phyloP scores from a whole-genome alignment of 192 early-diverging fungal genomes.

The Umbelopsis ramanniana region DNA sequence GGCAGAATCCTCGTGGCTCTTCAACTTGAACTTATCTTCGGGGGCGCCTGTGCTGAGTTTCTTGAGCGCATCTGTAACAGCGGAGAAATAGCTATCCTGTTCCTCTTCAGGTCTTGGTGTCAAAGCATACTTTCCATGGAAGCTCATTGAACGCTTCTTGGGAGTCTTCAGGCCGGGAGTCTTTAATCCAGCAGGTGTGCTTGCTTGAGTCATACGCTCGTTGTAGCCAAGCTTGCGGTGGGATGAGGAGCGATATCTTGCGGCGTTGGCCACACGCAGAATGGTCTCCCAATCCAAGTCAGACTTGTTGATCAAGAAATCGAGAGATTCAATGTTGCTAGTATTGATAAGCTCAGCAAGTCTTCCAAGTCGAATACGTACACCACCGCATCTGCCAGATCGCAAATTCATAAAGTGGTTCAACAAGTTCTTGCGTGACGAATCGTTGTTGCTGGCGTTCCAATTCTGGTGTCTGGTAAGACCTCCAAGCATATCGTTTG shows the following conservation, averaged over 20 bases:
- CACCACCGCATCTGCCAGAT: conserved; percentile 64
- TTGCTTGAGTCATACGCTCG: conserved; percentile 49
- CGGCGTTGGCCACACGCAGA: conserved; percentile 45
- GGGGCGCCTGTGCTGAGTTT: conserved; percentile 23
- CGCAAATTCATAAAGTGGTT: conserved; percentile 87
- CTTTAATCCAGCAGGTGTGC: conserved; percentile 50
- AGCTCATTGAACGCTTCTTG: conserved; percentile 31
- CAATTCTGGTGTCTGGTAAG: conserved; percentile 32
- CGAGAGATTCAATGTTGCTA: conserved; percentile 76
- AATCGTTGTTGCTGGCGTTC: conserved; percentile 36
- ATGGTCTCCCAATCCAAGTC: conserved; percentile 58
- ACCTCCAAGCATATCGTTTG: conserved; percentile 78
- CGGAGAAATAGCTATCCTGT: conserved; percentile 43
- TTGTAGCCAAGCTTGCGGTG: conserved; percentile 51
- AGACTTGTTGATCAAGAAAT: conserved; percentile 79
- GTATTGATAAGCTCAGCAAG: conserved; percentile 79
- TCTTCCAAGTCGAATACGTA: conserved; percentile 77
- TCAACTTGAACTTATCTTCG: conserved; percentile 48
- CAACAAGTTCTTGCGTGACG: conserved; percentile 66
- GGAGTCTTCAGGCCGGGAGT: conserved; percentile 36
- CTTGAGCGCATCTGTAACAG: conserved; percentile 32
- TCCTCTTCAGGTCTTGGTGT: conserved; percentile 29
- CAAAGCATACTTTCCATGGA: conserved; percentile 32
- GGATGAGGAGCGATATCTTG: conserved; percentile 34
- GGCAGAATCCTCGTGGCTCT: conserved; percentile 48